Percentiles rank a stretch among this genome's conserved stretches.
These are phyloP conservation scores for Fraxinus xanthoxyloides DNA, from an alignment of 305 asterid genomes.

Conservation along the genomic window DNA sequence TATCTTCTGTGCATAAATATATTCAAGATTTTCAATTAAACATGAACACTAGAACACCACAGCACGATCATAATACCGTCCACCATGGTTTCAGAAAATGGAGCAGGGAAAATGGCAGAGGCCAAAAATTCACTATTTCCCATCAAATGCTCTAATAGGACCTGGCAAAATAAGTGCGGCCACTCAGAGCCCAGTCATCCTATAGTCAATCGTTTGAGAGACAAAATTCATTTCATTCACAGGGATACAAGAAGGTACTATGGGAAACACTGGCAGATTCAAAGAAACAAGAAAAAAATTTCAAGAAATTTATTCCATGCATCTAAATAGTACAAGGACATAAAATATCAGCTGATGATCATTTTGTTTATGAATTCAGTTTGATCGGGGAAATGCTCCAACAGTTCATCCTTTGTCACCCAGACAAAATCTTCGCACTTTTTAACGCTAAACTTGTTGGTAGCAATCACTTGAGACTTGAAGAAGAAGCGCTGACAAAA, in stretches of 20 bases:
- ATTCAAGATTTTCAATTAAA: background rate
- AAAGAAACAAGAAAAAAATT: background rate
- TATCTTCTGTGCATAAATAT: background rate
- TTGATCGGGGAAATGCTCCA: slow-evolving; percentile 85
- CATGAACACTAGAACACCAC: background rate
- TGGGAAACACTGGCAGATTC: background rate
- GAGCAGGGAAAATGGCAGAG: background rate
- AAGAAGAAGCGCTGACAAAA: slow-evolving; percentile 74
- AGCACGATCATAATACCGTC: background rate
- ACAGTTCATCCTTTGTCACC: slow-evolving; percentile 86
- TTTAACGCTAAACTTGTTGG: slow-evolving; percentile 49
- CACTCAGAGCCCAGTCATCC: background rate
- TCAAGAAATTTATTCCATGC: slow-evolving; percentile 13
- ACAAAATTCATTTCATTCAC: background rate
- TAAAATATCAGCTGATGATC: slow-evolving; percentile 63
- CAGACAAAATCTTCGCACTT: slow-evolving; percentile 74
- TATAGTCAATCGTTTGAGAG: background rate
- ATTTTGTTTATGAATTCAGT: slow-evolving; percentile 71
- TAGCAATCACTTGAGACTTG: slow-evolving; percentile 84
- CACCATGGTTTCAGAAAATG: background rate
- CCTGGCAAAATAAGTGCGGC: background rate
- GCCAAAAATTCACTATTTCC: background rate
- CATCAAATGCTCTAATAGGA: background rate
- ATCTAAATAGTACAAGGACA: background rate
- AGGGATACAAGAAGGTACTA: background rate